Evolutionary conservation across 1,139 yeast genomes (phyloP).

Genomic region (Geotrichum australiense): DNA sequence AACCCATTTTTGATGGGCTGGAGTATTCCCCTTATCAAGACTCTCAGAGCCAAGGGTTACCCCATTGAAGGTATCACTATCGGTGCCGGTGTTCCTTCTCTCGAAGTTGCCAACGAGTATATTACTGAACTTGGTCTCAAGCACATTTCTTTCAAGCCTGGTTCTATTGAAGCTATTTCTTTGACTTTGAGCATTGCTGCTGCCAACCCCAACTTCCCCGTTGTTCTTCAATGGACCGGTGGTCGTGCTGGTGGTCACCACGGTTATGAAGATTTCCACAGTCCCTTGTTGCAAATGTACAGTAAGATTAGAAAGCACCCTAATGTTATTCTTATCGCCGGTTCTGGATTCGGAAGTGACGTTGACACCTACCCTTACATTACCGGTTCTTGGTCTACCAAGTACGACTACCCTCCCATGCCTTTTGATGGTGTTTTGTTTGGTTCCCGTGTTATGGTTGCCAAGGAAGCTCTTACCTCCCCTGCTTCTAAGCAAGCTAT

Average conservation of each 20-base stretch:
- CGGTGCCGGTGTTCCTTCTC: conserved; percentile 99
- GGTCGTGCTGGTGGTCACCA: conserved; percentile 99
- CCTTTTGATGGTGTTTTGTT: conserved; percentile 96
- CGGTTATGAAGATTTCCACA: conserved; percentile 98
- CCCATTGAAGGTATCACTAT: conserved; percentile 94
- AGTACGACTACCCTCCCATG: conserved; percentile 92
- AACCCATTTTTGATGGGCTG: conserved; percentile 97
- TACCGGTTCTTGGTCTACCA: conserved; percentile 90
- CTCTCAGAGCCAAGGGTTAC: conserved; percentile 82
- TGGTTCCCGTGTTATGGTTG: conserved; percentile 96
- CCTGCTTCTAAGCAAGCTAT: conserved; percentile 91
- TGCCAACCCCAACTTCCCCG: conserved; percentile 93
- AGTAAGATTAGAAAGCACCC: conserved; percentile 86
- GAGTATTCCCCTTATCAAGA: conserved; percentile 94
- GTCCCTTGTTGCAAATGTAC: conserved; percentile 93
- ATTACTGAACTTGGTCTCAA: conserved; percentile 87
- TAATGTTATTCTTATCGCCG: conserved; percentile 86
- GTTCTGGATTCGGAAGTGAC: conserved; percentile 97
- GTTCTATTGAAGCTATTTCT: conserved; percentile 86
- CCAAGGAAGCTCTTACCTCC: conserved; percentile 92
- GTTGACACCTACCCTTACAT: conserved; percentile 96
- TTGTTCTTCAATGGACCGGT: conserved; percentile 98
- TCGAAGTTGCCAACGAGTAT: conserved; percentile 95
- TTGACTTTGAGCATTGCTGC: conserved; percentile 87
- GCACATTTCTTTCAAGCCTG: conserved; percentile 95